phyloP scores from a whole-genome alignment of 305 asterid genomes.

The Fraxinus platypoda region DNA sequence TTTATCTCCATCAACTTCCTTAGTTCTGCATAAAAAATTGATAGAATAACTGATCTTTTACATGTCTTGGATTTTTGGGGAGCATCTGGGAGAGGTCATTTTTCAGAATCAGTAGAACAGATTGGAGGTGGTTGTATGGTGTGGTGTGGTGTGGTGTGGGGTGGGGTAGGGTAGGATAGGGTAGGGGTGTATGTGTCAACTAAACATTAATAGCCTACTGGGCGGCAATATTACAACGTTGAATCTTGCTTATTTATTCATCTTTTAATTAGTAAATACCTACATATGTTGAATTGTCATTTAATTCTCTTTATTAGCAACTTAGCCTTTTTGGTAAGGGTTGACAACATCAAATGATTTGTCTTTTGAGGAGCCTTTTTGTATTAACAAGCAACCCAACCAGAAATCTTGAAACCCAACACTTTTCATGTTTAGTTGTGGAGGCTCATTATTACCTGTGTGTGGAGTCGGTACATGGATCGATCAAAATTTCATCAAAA shows the following conservation, averaged over 20 bases:
- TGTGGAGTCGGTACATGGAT: not conserved
- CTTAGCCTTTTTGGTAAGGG: conserved; percentile 14
- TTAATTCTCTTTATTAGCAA: conserved; percentile 9
- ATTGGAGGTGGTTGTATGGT: not conserved
- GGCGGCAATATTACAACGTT: not conserved
- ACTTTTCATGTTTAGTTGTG: not conserved
- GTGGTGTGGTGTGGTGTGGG: not conserved
- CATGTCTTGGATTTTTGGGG: not conserved
- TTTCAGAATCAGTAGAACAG: conserved; percentile 14
- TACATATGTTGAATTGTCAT: conserved; percentile 3
- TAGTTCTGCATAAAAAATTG: not conserved
- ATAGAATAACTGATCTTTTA: not conserved
- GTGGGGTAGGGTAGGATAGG: not conserved
- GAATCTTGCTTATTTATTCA: conserved; percentile 10
- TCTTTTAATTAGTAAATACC: conserved; percentile 7
- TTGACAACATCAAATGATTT: conserved; percentile 1
- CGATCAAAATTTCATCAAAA: no score
- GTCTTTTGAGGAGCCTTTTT: conserved; percentile 3
- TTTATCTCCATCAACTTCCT: not conserved
- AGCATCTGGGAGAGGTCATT: not conserved
- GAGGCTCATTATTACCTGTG: no score
- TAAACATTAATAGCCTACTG: not conserved
- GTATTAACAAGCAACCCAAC: conserved; percentile 1
- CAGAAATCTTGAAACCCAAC: not conserved
- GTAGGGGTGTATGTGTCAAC: not conserved